phyloP scores from a whole-genome alignment of 345 rosid genomes.

The Populus simonii region DNA sequence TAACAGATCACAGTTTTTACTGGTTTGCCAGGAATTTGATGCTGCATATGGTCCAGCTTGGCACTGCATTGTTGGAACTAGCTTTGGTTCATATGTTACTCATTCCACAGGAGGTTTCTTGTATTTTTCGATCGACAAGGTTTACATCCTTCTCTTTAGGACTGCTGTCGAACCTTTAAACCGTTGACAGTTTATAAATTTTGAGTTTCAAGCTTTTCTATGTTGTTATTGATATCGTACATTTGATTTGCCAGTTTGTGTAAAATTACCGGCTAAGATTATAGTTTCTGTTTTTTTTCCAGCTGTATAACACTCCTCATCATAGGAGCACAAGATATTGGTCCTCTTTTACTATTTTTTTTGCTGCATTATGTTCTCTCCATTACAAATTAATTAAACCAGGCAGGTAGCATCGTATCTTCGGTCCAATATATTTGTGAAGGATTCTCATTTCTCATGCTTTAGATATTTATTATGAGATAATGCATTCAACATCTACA shows the following conservation, averaged over 20 bases:
- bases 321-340: not conserved
- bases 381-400: not conserved
- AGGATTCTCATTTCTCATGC: not conserved
- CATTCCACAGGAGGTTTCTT: conserved; percentile 92
- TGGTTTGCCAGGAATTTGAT: conserved; percentile 70
- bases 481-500: not conserved
- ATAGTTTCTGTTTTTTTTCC: not conserved
- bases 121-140: conserved; percentile 87
- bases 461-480: not conserved
- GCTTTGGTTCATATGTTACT: conserved; percentile 92
- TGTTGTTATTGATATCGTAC: conserved; percentile 7
- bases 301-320: not conserved
- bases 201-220: not conserved
- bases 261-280: conserved; percentile 20
- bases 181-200: conserved; percentile 31
- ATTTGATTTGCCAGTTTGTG: conserved; percentile 11
- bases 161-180: conserved; percentile 90
- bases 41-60: conserved; percentile 88
- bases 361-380: not conserved
- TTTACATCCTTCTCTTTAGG: conserved; percentile 88
- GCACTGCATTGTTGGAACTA: conserved; percentile 97
- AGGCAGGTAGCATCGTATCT: not conserved
- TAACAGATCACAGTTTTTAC: not conserved
- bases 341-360: not conserved
- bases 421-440: not conserved